Percentiles rank a stretch among this genome's conserved stretches.
Conservation (phyloP, 176 grass and related monocot species). For the Zizania latifolia region DNA sequence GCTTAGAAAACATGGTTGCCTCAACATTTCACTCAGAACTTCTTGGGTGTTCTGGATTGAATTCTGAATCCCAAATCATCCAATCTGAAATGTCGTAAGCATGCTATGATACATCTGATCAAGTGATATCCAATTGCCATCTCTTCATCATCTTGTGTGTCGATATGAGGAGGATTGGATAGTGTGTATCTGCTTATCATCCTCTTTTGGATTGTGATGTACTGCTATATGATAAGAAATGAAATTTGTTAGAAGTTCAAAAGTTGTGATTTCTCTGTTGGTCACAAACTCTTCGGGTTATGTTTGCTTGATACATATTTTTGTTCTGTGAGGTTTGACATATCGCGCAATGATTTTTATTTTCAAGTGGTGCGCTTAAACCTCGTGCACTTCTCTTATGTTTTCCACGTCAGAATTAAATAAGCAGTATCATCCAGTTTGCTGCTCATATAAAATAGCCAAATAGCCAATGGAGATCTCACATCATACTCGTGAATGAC, state of each 20-base stretch:
- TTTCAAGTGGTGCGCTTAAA: constrained; percentile 21
- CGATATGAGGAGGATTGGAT: constrained; percentile 36
- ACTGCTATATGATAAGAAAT: not conserved
- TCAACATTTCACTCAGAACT: constrained; percentile 9
- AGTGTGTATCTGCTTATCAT: constrained; percentile 44
- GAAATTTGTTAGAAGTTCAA: not conserved
- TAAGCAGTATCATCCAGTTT: not conserved
- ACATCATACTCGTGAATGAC: constrained; percentile 9
- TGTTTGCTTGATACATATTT: too few species aligned
- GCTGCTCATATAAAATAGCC: constrained; percentile 16
- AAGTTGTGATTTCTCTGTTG: not conserved
- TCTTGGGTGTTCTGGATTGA: constrained; percentile 3
- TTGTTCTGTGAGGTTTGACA: constrained; percentile 29
- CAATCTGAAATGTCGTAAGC: constrained; percentile 28
- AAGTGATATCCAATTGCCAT: constrained; percentile 24
- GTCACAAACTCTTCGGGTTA: too few species aligned
- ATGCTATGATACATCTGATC: constrained; percentile 9
- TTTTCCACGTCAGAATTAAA: constrained; percentile 24
- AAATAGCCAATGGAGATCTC: constrained; percentile 1
- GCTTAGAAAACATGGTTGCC: constrained; percentile 36
- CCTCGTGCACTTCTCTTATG: constrained; percentile 18
- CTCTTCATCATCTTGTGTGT: not conserved
- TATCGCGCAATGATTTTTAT: not conserved
- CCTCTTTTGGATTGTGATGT: constrained; percentile 23
- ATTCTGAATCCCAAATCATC: constrained; percentile 6